These are phyloP conservation scores for Scleromitrula shiraiana DNA, from an alignment of 2,329 filamentous ascomycete genomes.

Conservation along the genomic window DNA sequence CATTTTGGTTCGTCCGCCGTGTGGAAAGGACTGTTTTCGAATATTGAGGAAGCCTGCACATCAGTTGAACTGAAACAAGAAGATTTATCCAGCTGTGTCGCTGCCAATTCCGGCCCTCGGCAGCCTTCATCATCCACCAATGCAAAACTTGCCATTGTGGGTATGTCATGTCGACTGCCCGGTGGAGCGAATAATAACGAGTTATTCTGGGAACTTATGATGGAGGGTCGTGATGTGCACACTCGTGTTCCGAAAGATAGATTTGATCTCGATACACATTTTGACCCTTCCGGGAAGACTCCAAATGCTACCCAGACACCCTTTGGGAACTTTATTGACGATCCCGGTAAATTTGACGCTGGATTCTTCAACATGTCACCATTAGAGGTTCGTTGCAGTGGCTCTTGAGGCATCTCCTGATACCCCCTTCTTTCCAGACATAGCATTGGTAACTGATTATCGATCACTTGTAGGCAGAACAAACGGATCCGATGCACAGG, in stretches of 20 bases:
- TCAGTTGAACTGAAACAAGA: too few species aligned
- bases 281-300: constrained; percentile 61
- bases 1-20: too few species aligned
- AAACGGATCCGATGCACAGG: constrained; percentile 73
- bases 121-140: too few species aligned
- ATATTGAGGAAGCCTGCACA: too few species aligned
- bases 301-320: constrained; percentile 42
- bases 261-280: constrained; percentile 63
- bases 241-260: constrained; percentile 49
- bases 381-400: too few species aligned
- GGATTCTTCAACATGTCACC: constrained; percentile 82
- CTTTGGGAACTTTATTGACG: constrained; percentile 63
- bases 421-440: too few species aligned
- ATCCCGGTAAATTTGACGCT: constrained; percentile 68
- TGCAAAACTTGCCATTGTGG: constrained; percentile 81
- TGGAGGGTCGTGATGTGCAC: background rate
- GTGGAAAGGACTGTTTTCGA: too few species aligned
- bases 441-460: too few species aligned
- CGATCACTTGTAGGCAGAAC: too few species aligned
- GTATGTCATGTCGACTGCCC: constrained; percentile 69
- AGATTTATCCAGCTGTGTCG: too few species aligned
- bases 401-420: too few species aligned
- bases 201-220: constrained; percentile 36
- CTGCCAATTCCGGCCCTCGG: too few species aligned
- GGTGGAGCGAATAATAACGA: constrained; percentile 51